These are phyloP conservation scores for Quercus tomentella DNA, from an alignment of 331 rosid species.

Conservation along the genomic window DNA sequence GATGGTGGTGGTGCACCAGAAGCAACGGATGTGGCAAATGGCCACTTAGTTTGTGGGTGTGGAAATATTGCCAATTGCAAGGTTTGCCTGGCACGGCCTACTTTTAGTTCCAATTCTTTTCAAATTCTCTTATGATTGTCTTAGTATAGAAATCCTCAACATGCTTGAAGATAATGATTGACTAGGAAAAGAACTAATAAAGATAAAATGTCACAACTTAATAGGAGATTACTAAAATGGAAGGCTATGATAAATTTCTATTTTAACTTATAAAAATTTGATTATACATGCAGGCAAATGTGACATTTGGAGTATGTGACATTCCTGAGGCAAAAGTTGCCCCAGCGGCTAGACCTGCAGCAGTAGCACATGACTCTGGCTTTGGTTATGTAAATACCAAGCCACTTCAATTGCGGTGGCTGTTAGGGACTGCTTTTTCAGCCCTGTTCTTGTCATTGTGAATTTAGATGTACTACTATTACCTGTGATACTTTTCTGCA, in stretches of 20 bases:
- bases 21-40: slow-evolving; percentile 62
- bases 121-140: not conserved
- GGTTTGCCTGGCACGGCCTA: slow-evolving; percentile 28
- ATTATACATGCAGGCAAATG: slow-evolving; percentile 46
- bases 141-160: not conserved
- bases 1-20: slow-evolving; percentile 75
- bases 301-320: slow-evolving; percentile 50
- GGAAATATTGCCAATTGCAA: slow-evolving; percentile 52
- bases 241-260: not conserved
- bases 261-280: not conserved
- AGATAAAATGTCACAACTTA: not conserved
- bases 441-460: slow-evolving; percentile 21
- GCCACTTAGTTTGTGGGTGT: slow-evolving; percentile 70
- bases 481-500: not conserved
- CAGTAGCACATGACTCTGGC: not conserved
- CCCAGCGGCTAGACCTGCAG: slow-evolving; percentile 11
- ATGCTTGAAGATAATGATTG: not conserved
- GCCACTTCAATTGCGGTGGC: slow-evolving; percentile 26
- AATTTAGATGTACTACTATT: not conserved
- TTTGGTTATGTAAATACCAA: slow-evolving; percentile 22
- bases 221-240: not conserved
- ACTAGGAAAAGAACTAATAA: not conserved
- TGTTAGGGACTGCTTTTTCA: slow-evolving; percentile 19
- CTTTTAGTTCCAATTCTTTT: not conserved
- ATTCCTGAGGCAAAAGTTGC: slow-evolving; percentile 40